Evolutionary conservation across 257 asterid species (phyloP).

Genomic region (Galeopsis tetrahit): DNA sequence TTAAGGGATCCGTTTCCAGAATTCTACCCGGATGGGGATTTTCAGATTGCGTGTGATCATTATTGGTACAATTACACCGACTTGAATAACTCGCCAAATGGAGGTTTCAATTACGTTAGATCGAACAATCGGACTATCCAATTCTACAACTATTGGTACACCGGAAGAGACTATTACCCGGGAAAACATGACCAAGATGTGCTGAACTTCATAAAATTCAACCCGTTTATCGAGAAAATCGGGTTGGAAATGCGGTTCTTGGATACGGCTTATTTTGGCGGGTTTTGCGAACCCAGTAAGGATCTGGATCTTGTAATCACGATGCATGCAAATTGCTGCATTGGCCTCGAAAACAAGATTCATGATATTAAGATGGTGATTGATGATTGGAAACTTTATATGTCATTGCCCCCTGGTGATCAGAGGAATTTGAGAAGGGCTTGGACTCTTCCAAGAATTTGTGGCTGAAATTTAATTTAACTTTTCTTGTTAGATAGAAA

Average conservation of each 20-base stretch:
- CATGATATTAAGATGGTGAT: slow-evolving; percentile 55
- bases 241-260: slow-evolving; percentile 55
- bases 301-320: slow-evolving; percentile 56
- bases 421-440: slow-evolving; percentile 35
- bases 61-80: slow-evolving; percentile 43
- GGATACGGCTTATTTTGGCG: slow-evolving; percentile 63
- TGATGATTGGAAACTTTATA: slow-evolving; percentile 58
- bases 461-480: slow-evolving; percentile 35
- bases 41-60: slow-evolving; percentile 67
- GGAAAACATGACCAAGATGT: slow-evolving; percentile 70
- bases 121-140: slow-evolving; percentile 50
- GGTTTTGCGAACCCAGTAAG: slow-evolving; percentile 61
- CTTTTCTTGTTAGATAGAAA: too few relatives aligned
- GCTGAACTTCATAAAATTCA: slow-evolving; percentile 48
- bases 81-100: slow-evolving; percentile 51
- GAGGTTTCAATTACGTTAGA: slow-evolving; percentile 66
- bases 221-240: slow-evolving; percentile 38
- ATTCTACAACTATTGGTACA: slow-evolving; percentile 63
- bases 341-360: slow-evolving; percentile 57
- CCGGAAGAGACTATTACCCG: slow-evolving; percentile 38
- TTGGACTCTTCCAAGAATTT: slow-evolving; percentile 58
- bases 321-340: slow-evolving; percentile 76
- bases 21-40: slow-evolving; percentile 53
- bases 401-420: background rate
- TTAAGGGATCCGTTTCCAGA: slow-evolving; percentile 58